Conservation (phyloP, 2,329 filamentous ascomycete species). For the Pyrenophora graminea region DNA sequence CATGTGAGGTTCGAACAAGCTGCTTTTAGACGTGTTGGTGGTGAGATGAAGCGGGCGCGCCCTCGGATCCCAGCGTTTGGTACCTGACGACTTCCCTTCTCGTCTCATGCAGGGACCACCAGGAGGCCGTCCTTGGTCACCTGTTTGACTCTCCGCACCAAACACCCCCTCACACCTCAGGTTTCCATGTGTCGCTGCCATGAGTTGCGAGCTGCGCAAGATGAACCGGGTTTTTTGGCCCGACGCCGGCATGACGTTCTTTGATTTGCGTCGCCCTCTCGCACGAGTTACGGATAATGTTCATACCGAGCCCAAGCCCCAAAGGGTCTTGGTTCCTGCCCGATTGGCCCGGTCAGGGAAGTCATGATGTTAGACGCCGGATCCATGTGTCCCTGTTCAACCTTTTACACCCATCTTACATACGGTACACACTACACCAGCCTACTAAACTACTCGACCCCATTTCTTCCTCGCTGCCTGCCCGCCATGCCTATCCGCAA, state of each 20-base stretch:
- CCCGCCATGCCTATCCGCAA: constrained; percentile 48
- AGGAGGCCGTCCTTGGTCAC: constrained; percentile 9
- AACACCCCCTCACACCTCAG: constrained; percentile 3
- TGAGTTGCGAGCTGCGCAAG: too few relatives aligned
- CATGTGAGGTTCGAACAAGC: constrained; percentile 17
- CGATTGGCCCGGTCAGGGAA: constrained; percentile 23
- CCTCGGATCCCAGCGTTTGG: constrained; percentile 14
- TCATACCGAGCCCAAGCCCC: constrained; percentile 12
- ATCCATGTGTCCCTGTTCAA: constrained; percentile 11
- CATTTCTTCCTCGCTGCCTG: constrained; percentile 18
- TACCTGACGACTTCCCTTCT: constrained; percentile 28
- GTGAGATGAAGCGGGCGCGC: constrained; percentile 22
- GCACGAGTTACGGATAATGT: constrained; percentile 16
- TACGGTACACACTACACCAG: constrained; percentile 8
- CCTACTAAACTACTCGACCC: constrained; percentile 24
- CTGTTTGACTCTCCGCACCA: constrained; percentile 18
- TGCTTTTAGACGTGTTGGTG: constrained; percentile 21
- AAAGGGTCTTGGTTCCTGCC: constrained; percentile 16
- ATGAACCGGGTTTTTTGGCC: too few relatives aligned
- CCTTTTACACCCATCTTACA: constrained; percentile 15
- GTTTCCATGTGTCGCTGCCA: not conserved
- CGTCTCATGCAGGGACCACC: constrained; percentile 35
- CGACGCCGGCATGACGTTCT: constrained; percentile 17
- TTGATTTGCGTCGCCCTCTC: constrained; percentile 1
- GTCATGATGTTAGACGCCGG: constrained; percentile 24